A percentile compares a stretch with the other conserved stretches of the same genome.
phyloP scores from a whole-genome alignment of 2,329 filamentous ascomycete genomes.

The Aspergillus alliaceus region DNA sequence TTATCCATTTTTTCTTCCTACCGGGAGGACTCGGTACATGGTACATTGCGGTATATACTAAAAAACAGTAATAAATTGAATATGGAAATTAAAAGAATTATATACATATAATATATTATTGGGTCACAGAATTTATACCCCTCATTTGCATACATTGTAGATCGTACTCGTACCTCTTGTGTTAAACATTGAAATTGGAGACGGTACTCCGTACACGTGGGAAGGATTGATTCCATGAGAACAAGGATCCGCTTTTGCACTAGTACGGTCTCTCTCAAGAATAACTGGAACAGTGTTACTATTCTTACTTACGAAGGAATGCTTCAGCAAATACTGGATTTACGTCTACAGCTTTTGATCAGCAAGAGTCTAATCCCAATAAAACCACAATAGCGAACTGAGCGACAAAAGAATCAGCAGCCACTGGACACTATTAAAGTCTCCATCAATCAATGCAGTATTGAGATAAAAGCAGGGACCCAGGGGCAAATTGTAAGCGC shows the following conservation, averaged over 20 bases:
- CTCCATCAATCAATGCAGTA: background rate
- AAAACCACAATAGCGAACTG: background rate
- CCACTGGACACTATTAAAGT: constrained; percentile 1
- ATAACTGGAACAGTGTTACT: background rate
- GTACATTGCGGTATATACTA: too few species aligned
- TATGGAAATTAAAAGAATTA: background rate
- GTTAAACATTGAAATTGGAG: background rate
- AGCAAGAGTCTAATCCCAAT: background rate
- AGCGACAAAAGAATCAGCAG: background rate
- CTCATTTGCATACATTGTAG: background rate
- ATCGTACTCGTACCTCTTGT: background rate
- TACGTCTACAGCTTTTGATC: background rate
- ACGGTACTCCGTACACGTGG: background rate
- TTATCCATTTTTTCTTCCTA: too few species aligned
- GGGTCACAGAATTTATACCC: background rate
- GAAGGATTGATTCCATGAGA: background rate
- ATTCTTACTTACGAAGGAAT: background rate
- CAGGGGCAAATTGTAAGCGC: constrained; percentile 11
- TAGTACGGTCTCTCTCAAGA: background rate
- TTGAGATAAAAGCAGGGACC: constrained; percentile 9
- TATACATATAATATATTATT: background rate
- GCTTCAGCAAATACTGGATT: background rate
- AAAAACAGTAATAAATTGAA: background rate
- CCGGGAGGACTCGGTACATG: background rate
- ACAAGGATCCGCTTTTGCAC: background rate